Evolutionary conservation across 805 yeast genomes (phyloP).

Genomic region (Lachancea kluyveri): DNA sequence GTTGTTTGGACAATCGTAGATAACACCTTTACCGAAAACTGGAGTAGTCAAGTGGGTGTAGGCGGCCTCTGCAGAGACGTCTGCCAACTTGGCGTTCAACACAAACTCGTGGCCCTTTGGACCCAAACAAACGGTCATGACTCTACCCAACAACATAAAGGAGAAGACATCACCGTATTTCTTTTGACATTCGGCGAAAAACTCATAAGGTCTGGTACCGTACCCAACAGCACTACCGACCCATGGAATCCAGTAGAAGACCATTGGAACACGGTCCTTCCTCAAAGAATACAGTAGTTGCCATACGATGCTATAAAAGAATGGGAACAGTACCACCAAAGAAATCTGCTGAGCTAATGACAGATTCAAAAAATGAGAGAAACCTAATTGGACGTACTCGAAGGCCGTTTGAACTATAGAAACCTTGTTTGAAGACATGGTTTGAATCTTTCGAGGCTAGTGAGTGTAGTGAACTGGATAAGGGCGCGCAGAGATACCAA

Average conservation of each 20-base stretch:
- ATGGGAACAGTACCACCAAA: constrained; percentile 40
- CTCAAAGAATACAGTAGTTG: constrained; percentile 66
- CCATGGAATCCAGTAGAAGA: constrained; percentile 93
- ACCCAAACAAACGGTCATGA: constrained; percentile 93
- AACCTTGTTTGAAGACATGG: too few species aligned
- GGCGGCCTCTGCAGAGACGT: constrained; percentile 95
- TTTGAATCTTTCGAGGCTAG: too few species aligned
- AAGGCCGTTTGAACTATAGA: constrained; percentile 18
- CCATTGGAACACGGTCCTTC: constrained; percentile 82
- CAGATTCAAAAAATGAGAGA: constrained; percentile 26
- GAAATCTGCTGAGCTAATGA: constrained; percentile 34
- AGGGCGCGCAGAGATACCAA: too few species aligned
- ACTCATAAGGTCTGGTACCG: constrained; percentile 91
- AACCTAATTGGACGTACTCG: constrained; percentile 13
- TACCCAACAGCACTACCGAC: constrained; percentile 83
- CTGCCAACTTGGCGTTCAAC: constrained; percentile 80
- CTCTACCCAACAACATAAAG: constrained; percentile 80
- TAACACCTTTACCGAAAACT: constrained; percentile 94
- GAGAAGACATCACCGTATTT: constrained; percentile 93
- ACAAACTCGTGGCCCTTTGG: constrained; percentile 98
- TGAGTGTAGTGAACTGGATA: too few species aligned
- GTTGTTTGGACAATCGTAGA: constrained; percentile 92
- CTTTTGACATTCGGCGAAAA: constrained; percentile 69
- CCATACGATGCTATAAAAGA: constrained; percentile 58
- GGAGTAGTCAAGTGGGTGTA: constrained; percentile 98